Conservation (phyloP, 768 basidiomycete genomes). For the Auriculariales sp. region DNA sequence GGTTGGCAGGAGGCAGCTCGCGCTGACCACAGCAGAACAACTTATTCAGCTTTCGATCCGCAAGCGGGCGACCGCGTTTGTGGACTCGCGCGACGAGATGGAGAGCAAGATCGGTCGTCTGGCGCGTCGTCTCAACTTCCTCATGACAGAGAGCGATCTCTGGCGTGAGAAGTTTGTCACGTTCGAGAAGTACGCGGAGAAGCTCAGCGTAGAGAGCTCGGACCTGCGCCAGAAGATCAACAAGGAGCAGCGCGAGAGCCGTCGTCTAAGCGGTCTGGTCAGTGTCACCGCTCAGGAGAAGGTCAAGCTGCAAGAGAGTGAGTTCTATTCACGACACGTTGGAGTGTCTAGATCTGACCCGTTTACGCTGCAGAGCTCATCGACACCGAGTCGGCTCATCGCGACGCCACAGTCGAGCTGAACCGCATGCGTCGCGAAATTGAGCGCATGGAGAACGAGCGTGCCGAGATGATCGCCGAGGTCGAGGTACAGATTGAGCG, state of each 20-base stretch:
- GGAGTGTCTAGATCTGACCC: background rate
- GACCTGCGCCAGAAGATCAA: constrained; percentile 80
- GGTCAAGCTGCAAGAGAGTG: constrained; percentile 61
- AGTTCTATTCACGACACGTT: constrained; percentile 16
- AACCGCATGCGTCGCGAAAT: constrained; percentile 71
- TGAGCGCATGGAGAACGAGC: constrained; percentile 79
- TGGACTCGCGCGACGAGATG: constrained; percentile 84
- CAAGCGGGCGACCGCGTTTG: constrained; percentile 86
- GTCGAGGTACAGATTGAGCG: constrained; percentile 85
- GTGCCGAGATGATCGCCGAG: constrained; percentile 83
- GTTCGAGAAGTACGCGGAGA: constrained; percentile 89
- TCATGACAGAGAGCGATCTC: constrained; percentile 80
- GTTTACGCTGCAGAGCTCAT: constrained; percentile 41
- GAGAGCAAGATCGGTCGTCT: constrained; percentile 88
- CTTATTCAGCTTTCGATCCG: constrained; percentile 79
- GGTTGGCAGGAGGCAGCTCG: constrained; percentile 50
- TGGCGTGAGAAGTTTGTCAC: constrained; percentile 92
- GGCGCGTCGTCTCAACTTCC: constrained; percentile 72
- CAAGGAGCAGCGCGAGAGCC: constrained; percentile 81
- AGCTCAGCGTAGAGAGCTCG: constrained; percentile 71
- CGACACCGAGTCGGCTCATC: constrained; percentile 72
- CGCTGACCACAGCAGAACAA: constrained; percentile 68
- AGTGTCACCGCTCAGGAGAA: constrained; percentile 69
- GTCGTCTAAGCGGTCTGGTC: constrained; percentile 65
- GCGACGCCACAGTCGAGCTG: constrained; percentile 67